A percentile compares a stretch with the other conserved stretches of the same genome.
Evolutionary conservation across 139 green algal species (phyloP).

Genomic region (Edaphochlamys debaryana): DNA sequence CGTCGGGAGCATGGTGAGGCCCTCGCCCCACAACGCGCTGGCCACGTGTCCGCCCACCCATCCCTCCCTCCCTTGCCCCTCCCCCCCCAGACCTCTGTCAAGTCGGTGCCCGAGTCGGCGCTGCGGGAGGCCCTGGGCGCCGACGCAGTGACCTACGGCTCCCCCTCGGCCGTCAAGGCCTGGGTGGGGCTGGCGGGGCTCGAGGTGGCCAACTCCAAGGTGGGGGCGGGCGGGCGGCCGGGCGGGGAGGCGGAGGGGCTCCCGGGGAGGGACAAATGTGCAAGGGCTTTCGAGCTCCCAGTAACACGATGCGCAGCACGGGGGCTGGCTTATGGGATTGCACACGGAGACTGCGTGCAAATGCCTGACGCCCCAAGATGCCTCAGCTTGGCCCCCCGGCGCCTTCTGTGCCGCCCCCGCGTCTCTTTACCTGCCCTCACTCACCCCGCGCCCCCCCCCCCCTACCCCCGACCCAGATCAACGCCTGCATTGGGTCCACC

Average conservation of each 20-base stretch:
- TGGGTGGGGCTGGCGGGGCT: conserved; percentile 78
- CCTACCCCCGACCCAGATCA: conserved; percentile 42
- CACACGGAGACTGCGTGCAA: no score
- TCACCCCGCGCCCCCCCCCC: no score
- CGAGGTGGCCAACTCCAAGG: conserved; percentile 42
- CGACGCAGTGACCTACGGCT: conserved; percentile 84
- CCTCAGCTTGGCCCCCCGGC: no score
- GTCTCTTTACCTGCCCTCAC: no score
- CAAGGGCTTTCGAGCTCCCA: no score
- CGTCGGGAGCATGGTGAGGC: no score
- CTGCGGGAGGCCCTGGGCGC: conserved; percentile 66
- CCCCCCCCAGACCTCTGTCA: conserved; percentile 56
- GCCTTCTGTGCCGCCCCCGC: no score
- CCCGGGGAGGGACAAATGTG: not conserved
- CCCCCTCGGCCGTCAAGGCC: conserved; percentile 87
- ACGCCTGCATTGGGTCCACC: conserved; percentile 87
- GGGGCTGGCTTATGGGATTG: no score
- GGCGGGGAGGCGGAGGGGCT: not conserved
- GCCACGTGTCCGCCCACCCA: no score
- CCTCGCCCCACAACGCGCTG: no score
- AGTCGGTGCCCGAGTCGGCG: conserved; percentile 38
- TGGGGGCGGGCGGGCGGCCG: not conserved
- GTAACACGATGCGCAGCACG: no score
- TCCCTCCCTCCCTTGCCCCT: not conserved
- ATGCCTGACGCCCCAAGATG: no score